Base-by-base conservation (phyloP, 2,329 filamentous ascomycete genomes). In the Pseudogymnoascus sp. region DNA sequence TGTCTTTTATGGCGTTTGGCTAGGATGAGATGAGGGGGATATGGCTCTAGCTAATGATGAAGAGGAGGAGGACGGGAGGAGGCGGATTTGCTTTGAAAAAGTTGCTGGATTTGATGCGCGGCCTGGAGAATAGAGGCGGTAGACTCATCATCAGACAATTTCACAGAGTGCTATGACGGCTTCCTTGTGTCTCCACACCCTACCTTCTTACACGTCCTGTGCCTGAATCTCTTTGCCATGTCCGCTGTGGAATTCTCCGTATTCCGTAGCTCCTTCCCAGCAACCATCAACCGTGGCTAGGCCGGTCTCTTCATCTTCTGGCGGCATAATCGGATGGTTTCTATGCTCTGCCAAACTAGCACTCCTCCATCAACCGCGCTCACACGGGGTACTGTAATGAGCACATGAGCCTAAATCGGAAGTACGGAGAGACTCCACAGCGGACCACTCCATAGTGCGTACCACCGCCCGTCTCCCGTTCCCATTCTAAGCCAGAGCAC, bases 141-240 rank as follows among this genome's bases (percentile, higher is more conserved):
- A 57, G n/a, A 33, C n/a, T 57, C 28, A 57, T 33, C 50, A 21
- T 57, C 50, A 57, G 11, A 57, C 50, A 57, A 57, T 33, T 57
- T 57, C n/a, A 57, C 28, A 13, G 2, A n/a, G 10, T 33, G 28
- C 50, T 33, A 6, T 33, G 11, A 3, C 9, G n/a, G 17, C 26
- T 57, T 33, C 50, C 33, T 57, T 57, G 50, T 57, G 28, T 33
- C 10, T 13, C 2, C 15, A 10, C n/a, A 15, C 17, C 15, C 50
- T 19, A 17, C 9, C 10, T 15, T 15, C 33, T 19, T 33, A n/a
- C 28, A 33, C 17, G 3, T 33, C 17, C 26, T 13, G 50, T 21
- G 6, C 4, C 11, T 57, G 10, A 17, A 21, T 33, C 17, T 33
- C 26, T 21, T n/a, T 57, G 9, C 17, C n/a, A 3, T 57, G 23